Evolutionary conservation across 2,329 filamentous ascomycete genomes (phyloP), one percentile per base, ranked within the genome.

Genomic region (Cladorrhinum sp.): DNA sequence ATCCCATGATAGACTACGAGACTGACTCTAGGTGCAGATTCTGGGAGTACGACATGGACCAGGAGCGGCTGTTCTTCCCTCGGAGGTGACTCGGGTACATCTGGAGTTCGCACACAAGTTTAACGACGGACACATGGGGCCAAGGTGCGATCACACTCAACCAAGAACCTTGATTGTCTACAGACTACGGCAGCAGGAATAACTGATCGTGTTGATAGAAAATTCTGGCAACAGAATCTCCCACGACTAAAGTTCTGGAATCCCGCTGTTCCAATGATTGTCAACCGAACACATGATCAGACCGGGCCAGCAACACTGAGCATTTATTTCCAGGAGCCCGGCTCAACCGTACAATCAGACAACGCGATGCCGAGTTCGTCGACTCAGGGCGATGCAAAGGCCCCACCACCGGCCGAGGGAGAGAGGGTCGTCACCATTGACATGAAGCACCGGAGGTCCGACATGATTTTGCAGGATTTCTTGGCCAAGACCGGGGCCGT

Each of bases 241-340:
- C 91, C 91, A 21, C 86, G 91, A 60, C 81, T 99, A 67, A 97
- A 99, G 82, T 99, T 88, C 79, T 89, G 96, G 82, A 99, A 99
- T 74, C 95, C 95, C 0, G 78, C 86, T 12, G 75, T 97, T 51
- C 86, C 89, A 49, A 96, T 98, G 83, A 87, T 90, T 62, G 85
- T 96, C 69, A 88, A 89, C 74, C 89, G 90, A 62, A 87, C 84
- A 65, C 69, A 73, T 39, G 76, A 87, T 50, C 80, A 86, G 67
- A 73, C 78, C 3, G 79, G 79, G 21, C 78, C 83, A 6, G 84
- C 89, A 14, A 80, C 78, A 52, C 79, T 92, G 76, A 86, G 84
- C 62, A 79, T 93, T 68, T 88, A 88, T 76, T 83, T 88, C 68
- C 80, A 79, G 69, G 61, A 77, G 20, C 61, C 64, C 23, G 57